phyloP scores from a whole-genome alignment of 1,139 yeast genomes.

The Blastobotrys apis region DNA sequence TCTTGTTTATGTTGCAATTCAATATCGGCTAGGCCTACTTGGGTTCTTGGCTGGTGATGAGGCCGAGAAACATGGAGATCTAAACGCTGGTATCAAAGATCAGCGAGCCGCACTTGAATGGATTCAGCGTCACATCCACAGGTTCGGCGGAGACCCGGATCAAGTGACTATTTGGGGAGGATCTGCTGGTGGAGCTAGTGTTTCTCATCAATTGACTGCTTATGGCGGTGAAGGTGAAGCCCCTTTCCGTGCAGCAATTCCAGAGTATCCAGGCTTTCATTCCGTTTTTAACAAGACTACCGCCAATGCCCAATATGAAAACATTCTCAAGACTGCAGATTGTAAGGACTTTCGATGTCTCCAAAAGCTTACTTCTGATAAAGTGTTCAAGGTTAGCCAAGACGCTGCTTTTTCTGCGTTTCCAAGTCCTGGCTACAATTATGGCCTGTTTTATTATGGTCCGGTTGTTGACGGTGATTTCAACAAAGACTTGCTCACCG shows the following conservation, averaged over 20 bases:
- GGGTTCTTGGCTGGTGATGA: slow-evolving; percentile 31
- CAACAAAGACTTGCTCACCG: slow-evolving; percentile 7
- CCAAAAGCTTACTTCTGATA: slow-evolving; percentile 7
- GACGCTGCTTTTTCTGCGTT: slow-evolving; percentile 2
- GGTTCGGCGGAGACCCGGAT: slow-evolving; percentile 40
- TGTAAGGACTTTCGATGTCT: slow-evolving; percentile 15
- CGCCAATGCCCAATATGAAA: slow-evolving; percentile 12
- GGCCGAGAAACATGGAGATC: slow-evolving; percentile 24
- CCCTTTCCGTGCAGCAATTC: slow-evolving; percentile 13
- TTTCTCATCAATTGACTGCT: slow-evolving; percentile 30
- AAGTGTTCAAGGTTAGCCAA: slow-evolving; percentile 5
- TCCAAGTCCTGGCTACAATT: slow-evolving; percentile 16
- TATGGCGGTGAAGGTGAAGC: slow-evolving; percentile 21
- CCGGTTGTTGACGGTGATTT: slow-evolving; percentile 19
- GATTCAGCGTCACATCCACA: slow-evolving; percentile 35
- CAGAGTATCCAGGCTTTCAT: slow-evolving; percentile 14
- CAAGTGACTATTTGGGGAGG: slow-evolving; percentile 39
- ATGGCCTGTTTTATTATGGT: slow-evolving; percentile 15
- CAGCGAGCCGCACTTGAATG: slow-evolving; percentile 38
- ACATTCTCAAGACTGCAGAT: slow-evolving; percentile 8
- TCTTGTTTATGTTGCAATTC: slow-evolving; percentile 33
- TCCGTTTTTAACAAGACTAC: slow-evolving; percentile 2
- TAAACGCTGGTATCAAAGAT: slow-evolving; percentile 35
- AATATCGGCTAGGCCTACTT: slow-evolving; percentile 35
- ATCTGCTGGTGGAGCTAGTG: slow-evolving; percentile 39